Evolutionary conservation across 208 protist genomes (phyloP), one percentile per base, ranked within the genome.

Genomic region (Angomonas ambiguus): DNA sequence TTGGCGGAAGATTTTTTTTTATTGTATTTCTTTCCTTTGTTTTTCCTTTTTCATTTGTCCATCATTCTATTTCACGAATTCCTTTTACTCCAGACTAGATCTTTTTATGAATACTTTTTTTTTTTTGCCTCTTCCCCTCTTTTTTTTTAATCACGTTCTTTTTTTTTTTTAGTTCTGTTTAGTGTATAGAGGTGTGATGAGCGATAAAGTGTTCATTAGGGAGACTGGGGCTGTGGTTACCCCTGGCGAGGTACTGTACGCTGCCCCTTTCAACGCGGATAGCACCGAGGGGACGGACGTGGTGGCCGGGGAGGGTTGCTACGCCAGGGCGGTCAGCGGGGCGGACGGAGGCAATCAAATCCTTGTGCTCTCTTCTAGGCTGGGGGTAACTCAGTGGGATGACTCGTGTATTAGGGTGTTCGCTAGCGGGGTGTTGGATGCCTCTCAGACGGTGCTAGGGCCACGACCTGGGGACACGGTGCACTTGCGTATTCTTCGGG

Each of bases 301-400:
- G 0, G 5, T 64, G 16, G 81, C 83, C 4, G 80, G 81, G 2
- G 78, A 72, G 33, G 87, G 87, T 31, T 88, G 87, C 56, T 87
- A 78, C 13, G 69, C 77, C 49, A 77, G 79, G 8, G 51, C 74
- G 41, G 72, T 78, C 1, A 64, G 65, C 22, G 41, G 25, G n/a
- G 30, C 22, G 42, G 25, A 42, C 16, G 34, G 28, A 2, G 25
- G 56, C 20, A 13, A 27, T 45, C 42, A 62, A 67, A 78, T 72
- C 1, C 61, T 61, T 24, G 72, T 91, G 30, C 61, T 91, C 2
- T 65, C 87, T 11, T 69, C 72, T 5, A 71, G 71, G 1, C 68
- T 86, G 6, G 87, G 87, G 28, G 62, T 88, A 18, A 84, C 83
- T 25, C 87, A 93, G 76, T 91, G 87, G 85, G 81, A 85, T 27